Conservation (phyloP, 2,329 filamentous ascomycete genomes). For the Penicillium sclerotigenum region DNA sequence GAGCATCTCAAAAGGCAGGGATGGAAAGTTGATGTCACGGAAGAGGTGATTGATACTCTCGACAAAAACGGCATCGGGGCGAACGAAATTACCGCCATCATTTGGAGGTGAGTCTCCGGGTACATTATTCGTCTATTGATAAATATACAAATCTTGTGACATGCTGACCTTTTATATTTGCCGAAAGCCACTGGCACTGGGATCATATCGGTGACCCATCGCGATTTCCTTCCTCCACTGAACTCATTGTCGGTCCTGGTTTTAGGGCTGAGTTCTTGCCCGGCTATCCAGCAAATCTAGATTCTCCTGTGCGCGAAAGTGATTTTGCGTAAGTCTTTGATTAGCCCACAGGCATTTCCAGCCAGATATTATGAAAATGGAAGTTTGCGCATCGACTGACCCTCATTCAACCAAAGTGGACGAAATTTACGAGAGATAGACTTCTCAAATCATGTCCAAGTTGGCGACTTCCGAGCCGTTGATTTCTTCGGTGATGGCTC, state of each 20-base stretch:
- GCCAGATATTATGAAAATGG: not conserved
- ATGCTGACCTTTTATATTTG: not conserved
- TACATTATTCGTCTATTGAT: not conserved
- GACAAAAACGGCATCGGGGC: not conserved
- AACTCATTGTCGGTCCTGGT: conserved; percentile 49
- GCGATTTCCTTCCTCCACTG: conserved; percentile 43
- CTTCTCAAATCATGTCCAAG: conserved; percentile 5
- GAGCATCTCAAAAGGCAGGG: not conserved
- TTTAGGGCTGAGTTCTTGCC: conserved; percentile 45
- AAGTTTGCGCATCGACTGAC: conserved; percentile 14
- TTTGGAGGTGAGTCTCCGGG: conserved; percentile 12
- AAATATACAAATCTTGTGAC: not conserved
- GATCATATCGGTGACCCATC: conserved; percentile 47
- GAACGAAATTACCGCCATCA: conserved; percentile 2
- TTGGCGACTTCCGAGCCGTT: conserved; percentile 37
- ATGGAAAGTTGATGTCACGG: not conserved
- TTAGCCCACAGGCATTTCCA: too few species aligned
- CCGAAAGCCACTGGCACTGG: conserved; percentile 34
- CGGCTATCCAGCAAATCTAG: conserved; percentile 44
- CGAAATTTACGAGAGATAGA: conserved; percentile 26
- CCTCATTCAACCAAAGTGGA: not conserved
- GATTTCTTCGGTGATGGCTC: conserved; percentile 45
- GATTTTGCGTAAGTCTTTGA: conserved; percentile 39
- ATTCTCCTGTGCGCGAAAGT: conserved; percentile 40
- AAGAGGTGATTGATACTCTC: conserved; percentile 9